Percentiles rank a stretch among this genome's conserved stretches.
Evolutionary conservation across 2,329 filamentous ascomycete genomes (phyloP).

Genomic region (Aspergillus udagawae): DNA sequence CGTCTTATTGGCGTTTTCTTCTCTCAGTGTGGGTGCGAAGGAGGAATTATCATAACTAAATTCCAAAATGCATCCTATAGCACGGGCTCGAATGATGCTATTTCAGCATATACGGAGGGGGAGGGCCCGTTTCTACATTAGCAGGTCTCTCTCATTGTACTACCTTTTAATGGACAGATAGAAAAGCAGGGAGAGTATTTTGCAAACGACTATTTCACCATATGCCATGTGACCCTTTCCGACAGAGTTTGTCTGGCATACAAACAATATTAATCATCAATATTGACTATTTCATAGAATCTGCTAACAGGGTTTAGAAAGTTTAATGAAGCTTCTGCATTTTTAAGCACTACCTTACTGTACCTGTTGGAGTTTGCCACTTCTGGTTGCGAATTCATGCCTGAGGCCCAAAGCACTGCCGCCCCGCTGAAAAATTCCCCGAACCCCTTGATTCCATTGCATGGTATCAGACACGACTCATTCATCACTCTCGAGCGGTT

Average conservation of each 20-base stretch:
- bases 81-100: not conserved
- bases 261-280: not conserved
- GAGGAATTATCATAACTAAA: not conserved
- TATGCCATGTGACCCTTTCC: not conserved
- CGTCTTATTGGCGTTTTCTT: not conserved
- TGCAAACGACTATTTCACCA: not conserved
- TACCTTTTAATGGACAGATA: not conserved
- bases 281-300: not conserved
- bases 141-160: not conserved
- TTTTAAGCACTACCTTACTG: not conserved
- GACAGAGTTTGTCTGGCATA: not conserved
- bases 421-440: slow-evolving; percentile 20
- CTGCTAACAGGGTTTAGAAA: not conserved
- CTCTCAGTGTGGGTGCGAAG: not conserved
- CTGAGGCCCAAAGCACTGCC: slow-evolving; percentile 16
- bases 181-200: not conserved
- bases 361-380: not conserved
- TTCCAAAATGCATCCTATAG: not conserved
- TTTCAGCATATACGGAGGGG: not conserved
- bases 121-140: not conserved
- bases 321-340: not conserved
- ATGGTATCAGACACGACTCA: not conserved
- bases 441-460: slow-evolving; percentile 1
- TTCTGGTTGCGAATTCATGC: slow-evolving; percentile 1
- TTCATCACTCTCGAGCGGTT: not conserved